Percentiles rank a stretch among this genome's conserved stretches.
Conservation (phyloP, 352 stramenopile species). For the Phytophthora boehmeriae region DNA sequence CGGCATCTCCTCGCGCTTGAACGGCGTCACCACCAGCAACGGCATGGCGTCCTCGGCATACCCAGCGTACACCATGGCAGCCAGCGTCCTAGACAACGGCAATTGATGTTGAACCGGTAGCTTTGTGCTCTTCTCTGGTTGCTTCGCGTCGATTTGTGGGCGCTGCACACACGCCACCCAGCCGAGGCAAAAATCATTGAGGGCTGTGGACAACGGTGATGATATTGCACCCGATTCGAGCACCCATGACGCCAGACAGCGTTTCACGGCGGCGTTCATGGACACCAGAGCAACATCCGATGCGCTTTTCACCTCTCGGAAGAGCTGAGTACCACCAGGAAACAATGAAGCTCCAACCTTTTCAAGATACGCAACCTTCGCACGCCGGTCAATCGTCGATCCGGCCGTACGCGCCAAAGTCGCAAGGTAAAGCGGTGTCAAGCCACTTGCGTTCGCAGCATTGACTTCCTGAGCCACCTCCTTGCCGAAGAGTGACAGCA, state of each 20-base stretch:
- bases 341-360: slow-evolving; percentile 27
- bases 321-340: slow-evolving; percentile 13
- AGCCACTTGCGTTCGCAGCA: slow-evolving; percentile 15
- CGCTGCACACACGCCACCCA: slow-evolving; percentile 35
- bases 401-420: slow-evolving; percentile 21
- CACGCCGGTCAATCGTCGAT: slow-evolving; percentile 19
- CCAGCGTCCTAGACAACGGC: slow-evolving; percentile 25
- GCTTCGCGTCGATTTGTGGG: slow-evolving; percentile 13
- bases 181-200: slow-evolving; percentile 28
- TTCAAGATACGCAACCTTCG: slow-evolving; percentile 24
- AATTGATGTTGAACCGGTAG: slow-evolving; percentile 4
- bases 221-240: slow-evolving; percentile 15
- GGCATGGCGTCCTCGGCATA: slow-evolving; percentile 29
- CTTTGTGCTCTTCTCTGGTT: background rate
- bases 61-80: slow-evolving; percentile 27
- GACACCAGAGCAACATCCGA: slow-evolving; percentile 9
- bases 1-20: slow-evolving; percentile 22
- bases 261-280: slow-evolving; percentile 21
- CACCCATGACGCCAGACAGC: slow-evolving; percentile 28
- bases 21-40: slow-evolving; percentile 23
- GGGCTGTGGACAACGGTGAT: slow-evolving; percentile 7
- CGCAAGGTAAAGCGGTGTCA: slow-evolving; percentile 36
- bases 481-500: slow-evolving; percentile 23
- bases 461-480: slow-evolving; percentile 19
- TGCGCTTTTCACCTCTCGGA: slow-evolving; percentile 22